These are phyloP conservation scores for Pontederia paniculata DNA, from an alignment of 176 grass and related monocot genomes.

Conservation along the genomic window DNA sequence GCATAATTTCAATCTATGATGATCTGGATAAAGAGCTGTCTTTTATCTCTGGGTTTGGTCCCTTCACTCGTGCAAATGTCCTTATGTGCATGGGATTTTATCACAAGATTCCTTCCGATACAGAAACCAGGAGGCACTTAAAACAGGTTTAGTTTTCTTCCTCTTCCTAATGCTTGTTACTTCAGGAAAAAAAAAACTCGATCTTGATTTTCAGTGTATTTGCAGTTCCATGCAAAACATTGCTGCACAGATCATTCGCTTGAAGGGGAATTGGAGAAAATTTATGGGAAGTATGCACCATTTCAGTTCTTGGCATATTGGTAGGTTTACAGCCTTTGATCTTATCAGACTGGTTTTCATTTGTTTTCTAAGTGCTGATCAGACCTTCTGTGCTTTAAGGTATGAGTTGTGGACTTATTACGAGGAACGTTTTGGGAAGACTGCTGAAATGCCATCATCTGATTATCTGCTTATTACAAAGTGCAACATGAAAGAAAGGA, in stretches of 20 bases:
- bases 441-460: constrained; percentile 40
- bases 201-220: constrained; percentile 1
- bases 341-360: neutral
- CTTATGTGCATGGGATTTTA: constrained; percentile 81
- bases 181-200: neutral
- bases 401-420: constrained; percentile 70
- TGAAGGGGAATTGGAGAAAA: constrained; percentile 34
- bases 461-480: constrained; percentile 54
- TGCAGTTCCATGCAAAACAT: constrained; percentile 48
- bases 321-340: constrained; percentile 37
- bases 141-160: constrained; percentile 34
- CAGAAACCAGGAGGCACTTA: constrained; percentile 65
- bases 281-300: constrained; percentile 52
- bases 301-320: constrained; percentile 90
- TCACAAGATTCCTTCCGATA: constrained; percentile 57
- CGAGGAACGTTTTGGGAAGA: constrained; percentile 53
- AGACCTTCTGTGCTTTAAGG: constrained; percentile 20
- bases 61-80: constrained; percentile 70
- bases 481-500: constrained; percentile 36
- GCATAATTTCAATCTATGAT: constrained; percentile 19
- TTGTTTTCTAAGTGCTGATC: neutral
- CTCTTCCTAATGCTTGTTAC: constrained; percentile 5
- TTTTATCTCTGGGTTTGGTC: constrained; percentile 47
- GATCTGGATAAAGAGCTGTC: constrained; percentile 39
- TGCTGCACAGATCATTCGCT: constrained; percentile 26